Evolutionary conservation across 768 basidiomycete genomes (phyloP), one percentile per base, ranked within the genome.

Genomic region (Gyrodon lividus): DNA sequence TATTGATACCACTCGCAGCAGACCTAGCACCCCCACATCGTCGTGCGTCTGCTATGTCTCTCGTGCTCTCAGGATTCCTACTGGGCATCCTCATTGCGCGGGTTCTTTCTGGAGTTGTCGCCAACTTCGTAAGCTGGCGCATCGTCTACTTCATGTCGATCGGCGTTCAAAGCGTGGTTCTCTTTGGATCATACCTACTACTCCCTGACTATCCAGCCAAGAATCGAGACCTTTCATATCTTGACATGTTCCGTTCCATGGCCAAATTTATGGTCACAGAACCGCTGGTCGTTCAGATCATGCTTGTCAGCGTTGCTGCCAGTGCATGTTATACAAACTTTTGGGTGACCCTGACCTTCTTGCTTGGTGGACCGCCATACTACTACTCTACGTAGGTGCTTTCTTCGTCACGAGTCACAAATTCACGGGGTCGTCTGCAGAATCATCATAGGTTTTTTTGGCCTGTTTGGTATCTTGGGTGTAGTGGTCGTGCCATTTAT

Each of bases 181-280:
- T 85, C 13, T 20, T 76, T 7, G 73, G 83, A 23, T 68, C 82
- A 43, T 91, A 84, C 62, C 64, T 79, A 28, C 59, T 83, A 43
- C 68, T 91, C 26, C 89, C 89, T 0, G 89, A 92, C 67, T 90
- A 87, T 60, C 90, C 89, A 0, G 78, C 84, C 12, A 91, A 88
- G 66, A 84, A 86, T 62, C 67, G 65, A 33, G 68, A 79, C 31
- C 52, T 89, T 48, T 79, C 80, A 3, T 92, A 92, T 64, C 73
- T 71, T 54, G 70, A 79, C 22, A 84, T 91, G 35, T 68, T 88
- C 26, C 77, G 70, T 69, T 86, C 84, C 5, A 92, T 92, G 90
- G 83, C 73, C 3, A 84, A 82, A 61, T 86, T 82, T 58, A 71
- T 82, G 0, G 74, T 84, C 22, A 90, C 85, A 0, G 88, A 92